Evolutionary conservation across 1,139 yeast genomes (phyloP).

Genomic region (Lodderomyces orthopsilosis): DNA sequence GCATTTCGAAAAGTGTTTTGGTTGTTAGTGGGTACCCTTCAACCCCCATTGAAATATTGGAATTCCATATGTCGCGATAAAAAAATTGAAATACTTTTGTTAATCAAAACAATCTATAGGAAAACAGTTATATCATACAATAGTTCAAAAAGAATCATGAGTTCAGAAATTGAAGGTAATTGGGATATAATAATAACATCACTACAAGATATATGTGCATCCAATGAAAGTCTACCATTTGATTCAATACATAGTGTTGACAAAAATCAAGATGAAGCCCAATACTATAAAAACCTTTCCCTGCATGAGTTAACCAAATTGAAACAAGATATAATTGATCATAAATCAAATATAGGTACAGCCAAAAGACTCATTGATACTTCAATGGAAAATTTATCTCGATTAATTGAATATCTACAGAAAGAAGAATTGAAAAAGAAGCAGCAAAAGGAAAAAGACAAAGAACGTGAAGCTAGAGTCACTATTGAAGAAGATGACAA

Average conservation of each 20-base stretch:
- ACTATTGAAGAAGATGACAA: not conserved
- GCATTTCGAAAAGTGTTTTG: not conserved
- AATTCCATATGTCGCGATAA: too few species aligned
- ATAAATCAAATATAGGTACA: constrained; percentile 56
- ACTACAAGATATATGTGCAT: constrained; percentile 63
- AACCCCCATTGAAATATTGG: too few species aligned
- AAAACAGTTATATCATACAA: too few species aligned
- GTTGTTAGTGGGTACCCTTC: not conserved
- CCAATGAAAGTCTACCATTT: constrained; percentile 53
- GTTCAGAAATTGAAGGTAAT: constrained; percentile 47
- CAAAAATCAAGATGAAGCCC: not conserved
- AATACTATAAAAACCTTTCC: constrained; percentile 11
- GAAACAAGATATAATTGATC: constrained; percentile 45
- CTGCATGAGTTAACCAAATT: constrained; percentile 37
- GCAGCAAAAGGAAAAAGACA: constrained; percentile 11
- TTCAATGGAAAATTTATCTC: constrained; percentile 37
- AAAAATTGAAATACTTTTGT: too few species aligned
- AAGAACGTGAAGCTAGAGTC: not conserved
- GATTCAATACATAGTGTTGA: constrained; percentile 41
- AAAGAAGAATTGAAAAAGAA: constrained; percentile 12
- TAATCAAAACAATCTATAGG: too few species aligned
- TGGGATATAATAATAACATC: constrained; percentile 70
- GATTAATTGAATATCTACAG: constrained; percentile 28
- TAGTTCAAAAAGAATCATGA: too few species aligned
- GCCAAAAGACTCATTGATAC: constrained; percentile 48